These are phyloP conservation scores for Populus trichocarpa DNA, from an alignment of 441 rosid species.

Conservation along the genomic window DNA sequence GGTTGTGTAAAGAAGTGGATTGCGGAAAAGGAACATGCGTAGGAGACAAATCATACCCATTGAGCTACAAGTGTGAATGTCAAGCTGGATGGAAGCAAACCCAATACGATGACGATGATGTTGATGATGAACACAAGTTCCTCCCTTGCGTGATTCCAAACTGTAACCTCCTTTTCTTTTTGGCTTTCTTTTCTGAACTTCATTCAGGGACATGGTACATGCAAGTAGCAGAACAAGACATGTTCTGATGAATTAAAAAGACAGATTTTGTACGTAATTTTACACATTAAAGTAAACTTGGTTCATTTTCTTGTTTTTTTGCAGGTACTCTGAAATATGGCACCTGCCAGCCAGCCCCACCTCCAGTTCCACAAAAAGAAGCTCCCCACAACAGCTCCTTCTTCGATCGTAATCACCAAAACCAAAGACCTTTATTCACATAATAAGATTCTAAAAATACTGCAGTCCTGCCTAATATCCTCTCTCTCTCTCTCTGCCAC, in stretches of 20 bases:
- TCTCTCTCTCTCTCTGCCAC: not conserved
- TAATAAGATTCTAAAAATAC: not conserved
- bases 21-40: constrained; percentile 59
- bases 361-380: constrained; percentile 31
- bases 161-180: constrained; percentile 32
- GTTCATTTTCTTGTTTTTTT: not conserved
- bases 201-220: not conserved
- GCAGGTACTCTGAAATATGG: constrained; percentile 50
- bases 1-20: constrained; percentile 37
- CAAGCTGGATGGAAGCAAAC: constrained; percentile 53
- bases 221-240: not conserved
- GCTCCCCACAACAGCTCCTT: constrained; percentile 35
- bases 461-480: not conserved
- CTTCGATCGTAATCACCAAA: constrained; percentile 43
- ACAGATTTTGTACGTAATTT: not conserved
- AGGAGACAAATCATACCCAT: constrained; percentile 21
- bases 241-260: not conserved
- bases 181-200: not conserved
- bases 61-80: constrained; percentile 42
- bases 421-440: not conserved
- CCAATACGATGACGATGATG: constrained; percentile 9
- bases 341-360: constrained; percentile 48
- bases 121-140: constrained; percentile 18
- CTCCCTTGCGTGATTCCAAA: constrained; percentile 62
- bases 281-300: not conserved